Conservation (phyloP, 805 yeast genomes). For the Yamadazyma scolyti region DNA sequence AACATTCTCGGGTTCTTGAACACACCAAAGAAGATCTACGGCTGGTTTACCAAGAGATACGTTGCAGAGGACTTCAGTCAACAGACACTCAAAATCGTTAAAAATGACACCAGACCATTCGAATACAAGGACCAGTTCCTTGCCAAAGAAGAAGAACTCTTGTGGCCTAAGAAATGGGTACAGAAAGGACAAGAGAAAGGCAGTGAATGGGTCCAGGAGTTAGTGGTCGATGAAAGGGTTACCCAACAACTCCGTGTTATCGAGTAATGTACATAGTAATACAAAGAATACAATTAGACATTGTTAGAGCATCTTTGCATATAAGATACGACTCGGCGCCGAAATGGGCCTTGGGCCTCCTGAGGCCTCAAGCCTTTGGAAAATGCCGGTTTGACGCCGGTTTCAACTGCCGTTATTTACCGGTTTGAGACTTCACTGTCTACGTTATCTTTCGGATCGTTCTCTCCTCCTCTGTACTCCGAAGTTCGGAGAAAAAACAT, state of each 20-base stretch:
- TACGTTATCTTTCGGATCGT: too few species aligned
- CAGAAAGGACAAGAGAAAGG: constrained; percentile 64
- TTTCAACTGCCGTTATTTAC: too few species aligned
- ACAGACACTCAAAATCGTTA: constrained; percentile 49
- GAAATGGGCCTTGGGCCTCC: background rate
- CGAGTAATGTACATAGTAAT: too few species aligned
- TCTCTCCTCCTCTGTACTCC: too few species aligned
- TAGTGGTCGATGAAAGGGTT: constrained; percentile 68
- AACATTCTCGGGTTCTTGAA: constrained; percentile 75
- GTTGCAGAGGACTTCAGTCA: constrained; percentile 64
- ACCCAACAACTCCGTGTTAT: constrained; percentile 48
- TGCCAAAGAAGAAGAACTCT: constrained; percentile 64
- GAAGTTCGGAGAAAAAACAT: too few species aligned
- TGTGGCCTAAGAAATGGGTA: constrained; percentile 89
- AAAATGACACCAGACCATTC: constrained; percentile 54
- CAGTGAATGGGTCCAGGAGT: constrained; percentile 86
- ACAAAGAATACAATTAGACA: too few species aligned
- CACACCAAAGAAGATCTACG: constrained; percentile 70
- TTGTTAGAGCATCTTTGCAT: too few species aligned
- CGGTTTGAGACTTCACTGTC: too few species aligned
- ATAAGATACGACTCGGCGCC: background rate
- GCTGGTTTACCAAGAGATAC: constrained; percentile 73
- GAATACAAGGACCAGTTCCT: constrained; percentile 37
- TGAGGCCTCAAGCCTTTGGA: background rate
- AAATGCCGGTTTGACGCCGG: too few species aligned